These are phyloP conservation scores for Candolleomyces aberdarensis DNA, from an alignment of 768 basidiomycete genomes.

Conservation along the genomic window DNA sequence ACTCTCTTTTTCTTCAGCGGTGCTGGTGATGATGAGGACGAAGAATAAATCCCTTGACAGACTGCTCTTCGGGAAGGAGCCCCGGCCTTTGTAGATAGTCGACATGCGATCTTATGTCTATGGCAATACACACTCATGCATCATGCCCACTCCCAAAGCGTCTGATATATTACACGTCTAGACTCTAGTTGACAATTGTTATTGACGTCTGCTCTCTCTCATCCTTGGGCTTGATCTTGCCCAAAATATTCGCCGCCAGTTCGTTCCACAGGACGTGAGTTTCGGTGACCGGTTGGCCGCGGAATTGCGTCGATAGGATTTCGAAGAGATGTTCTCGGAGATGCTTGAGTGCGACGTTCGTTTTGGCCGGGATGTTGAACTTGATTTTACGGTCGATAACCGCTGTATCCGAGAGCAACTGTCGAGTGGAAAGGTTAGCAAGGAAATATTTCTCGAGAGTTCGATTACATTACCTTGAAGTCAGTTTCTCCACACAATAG, in stretches of 20 bases:
- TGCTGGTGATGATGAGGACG: conserved; percentile 38
- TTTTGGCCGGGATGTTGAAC: conserved; percentile 65
- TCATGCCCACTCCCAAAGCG: background rate
- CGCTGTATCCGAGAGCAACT: conserved; percentile 72
- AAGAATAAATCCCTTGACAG: conserved; percentile 11
- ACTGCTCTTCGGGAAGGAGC: background rate
- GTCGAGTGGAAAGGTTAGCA: background rate
- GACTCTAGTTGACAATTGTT: conserved; percentile 1
- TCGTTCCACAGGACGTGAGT: conserved; percentile 73
- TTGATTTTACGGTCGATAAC: conserved; percentile 85
- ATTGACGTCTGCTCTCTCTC: conserved; percentile 15
- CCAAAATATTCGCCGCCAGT: conserved; percentile 59
- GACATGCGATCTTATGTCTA: background rate
- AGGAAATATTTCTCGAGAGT: too few species aligned
- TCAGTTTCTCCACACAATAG: conserved; percentile 90
- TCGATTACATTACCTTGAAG: conserved; percentile 53
- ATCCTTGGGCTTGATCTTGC: conserved; percentile 44
- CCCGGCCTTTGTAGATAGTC: background rate
- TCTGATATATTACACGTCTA: background rate
- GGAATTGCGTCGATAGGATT: conserved; percentile 65
- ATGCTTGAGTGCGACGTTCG: conserved; percentile 75
- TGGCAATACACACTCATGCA: background rate
- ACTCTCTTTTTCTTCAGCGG: conserved; percentile 8
- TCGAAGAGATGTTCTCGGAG: conserved; percentile 64
- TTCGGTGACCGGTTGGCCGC: conserved; percentile 54